These are phyloP conservation scores for Pyricularia sp. DNA, from an alignment of 2,329 filamentous ascomycete species.

Conservation along the genomic window DNA sequence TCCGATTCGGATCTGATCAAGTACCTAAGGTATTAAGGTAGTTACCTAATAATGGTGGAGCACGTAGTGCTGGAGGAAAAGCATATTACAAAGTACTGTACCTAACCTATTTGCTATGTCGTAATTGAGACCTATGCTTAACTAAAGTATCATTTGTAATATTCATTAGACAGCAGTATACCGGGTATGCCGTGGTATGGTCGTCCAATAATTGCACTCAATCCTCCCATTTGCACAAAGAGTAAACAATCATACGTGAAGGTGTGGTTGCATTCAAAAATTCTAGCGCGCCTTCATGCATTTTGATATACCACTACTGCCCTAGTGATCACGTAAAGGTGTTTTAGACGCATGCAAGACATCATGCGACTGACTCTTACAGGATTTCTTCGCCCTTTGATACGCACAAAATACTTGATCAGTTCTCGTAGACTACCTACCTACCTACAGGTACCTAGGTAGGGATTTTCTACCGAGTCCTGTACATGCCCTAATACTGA, in stretches of 20 bases:
- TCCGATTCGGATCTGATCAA: background rate
- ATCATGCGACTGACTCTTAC: constrained; percentile 2
- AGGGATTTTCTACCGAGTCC: too few species aligned
- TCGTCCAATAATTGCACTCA: background rate
- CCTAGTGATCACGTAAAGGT: background rate
- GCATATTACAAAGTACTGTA: background rate
- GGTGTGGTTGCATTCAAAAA: background rate
- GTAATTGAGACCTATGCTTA: background rate
- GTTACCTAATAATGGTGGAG: background rate
- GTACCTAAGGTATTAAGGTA: too few species aligned
- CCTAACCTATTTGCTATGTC: too few species aligned
- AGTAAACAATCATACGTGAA: background rate
- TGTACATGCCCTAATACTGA: background rate
- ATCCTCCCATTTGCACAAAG: background rate
- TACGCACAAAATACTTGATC: background rate
- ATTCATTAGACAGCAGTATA: background rate
- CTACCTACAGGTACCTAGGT: background rate
- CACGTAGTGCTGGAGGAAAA: background rate
- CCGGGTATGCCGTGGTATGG: background rate
- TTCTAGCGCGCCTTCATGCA: background rate
- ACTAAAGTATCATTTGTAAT: background rate
- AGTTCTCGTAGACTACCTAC: background rate
- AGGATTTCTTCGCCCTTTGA: background rate
- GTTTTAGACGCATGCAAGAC: background rate
- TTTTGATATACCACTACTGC: background rate